Evolutionary conservation across 163 green algal genomes (phyloP), one percentile per base, ranked within the genome.

Genomic region (Coccomyxa subellipsoidea): DNA sequence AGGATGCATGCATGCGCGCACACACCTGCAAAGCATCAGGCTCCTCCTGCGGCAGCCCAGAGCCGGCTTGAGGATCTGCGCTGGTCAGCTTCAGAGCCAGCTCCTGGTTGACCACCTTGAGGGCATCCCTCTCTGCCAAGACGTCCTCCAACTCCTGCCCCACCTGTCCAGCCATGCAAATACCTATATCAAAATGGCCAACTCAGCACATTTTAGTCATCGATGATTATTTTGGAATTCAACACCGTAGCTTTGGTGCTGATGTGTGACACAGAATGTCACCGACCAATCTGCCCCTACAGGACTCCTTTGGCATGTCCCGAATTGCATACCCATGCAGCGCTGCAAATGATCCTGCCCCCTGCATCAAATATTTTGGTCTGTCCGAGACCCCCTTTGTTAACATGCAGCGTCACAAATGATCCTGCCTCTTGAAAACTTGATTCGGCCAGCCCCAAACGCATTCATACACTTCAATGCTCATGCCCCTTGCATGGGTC

Each of bases 91-190:
- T 54, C 38, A 70, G 12, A 38, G 76, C 76, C 18, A 54, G 38
- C 38, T 71, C 27, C 21, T n/a, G 69, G 29, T 70, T 38, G 38
- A 54, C 76, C 9, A 29, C 38, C 38, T 80, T 54, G 35, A 70
- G 76, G 18, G 76, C 38, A 73, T 73, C 66, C 66, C 66, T 73
- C 38, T 54, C 76, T 9, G 31, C 39, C 38, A 80, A 38, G 38
- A 80, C 27, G 15, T 70, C 76, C 76, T 54, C 54, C 27, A 80
- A 7, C 76, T 80, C 38, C 38, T 53, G 76, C 2, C 76, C 38
- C 38, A 70, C 38, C 38, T 54, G 38, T 29, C 38, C 38, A 70
- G 29, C 38, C n/a, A 25, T 29, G 72, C 36, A 7, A 39, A 6
- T 7, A 78, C 15, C 7, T 78, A 25, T 38, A 27, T 77, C 1